phyloP scores from a whole-genome alignment of 2,329 filamentous ascomycete species.

The Verticillium nonalfalfae region DNA sequence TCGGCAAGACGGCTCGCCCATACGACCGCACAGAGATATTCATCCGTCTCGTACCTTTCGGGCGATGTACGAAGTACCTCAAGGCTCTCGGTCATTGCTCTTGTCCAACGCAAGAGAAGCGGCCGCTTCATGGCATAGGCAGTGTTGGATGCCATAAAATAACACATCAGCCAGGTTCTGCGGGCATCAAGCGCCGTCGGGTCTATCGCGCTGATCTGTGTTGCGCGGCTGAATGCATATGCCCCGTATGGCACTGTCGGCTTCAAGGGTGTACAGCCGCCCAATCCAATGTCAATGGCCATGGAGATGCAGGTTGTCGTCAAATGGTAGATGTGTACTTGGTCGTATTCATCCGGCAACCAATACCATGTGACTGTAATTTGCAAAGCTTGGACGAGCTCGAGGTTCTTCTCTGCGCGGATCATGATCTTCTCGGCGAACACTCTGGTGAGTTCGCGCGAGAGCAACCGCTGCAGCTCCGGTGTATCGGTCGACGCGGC shows the following conservation, averaged over 20 bases:
- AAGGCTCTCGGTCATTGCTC: constrained; percentile 54
- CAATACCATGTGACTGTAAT: constrained; percentile 77
- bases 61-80: constrained; percentile 46
- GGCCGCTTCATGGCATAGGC: constrained; percentile 56
- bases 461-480: constrained; percentile 51
- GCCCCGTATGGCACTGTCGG: constrained; percentile 4
- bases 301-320: constrained; percentile 74
- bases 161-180: constrained; percentile 52
- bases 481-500: constrained; percentile 55
- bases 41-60: constrained; percentile 48
- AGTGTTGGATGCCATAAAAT: constrained; percentile 51
- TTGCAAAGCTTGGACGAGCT: constrained; percentile 72
- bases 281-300: constrained; percentile 76
- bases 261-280: constrained; percentile 32
- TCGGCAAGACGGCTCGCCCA: constrained; percentile 58
- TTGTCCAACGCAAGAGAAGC: constrained; percentile 50
- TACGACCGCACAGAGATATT: constrained; percentile 50
- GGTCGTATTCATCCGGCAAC: constrained; percentile 76
- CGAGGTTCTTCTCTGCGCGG: constrained; percentile 73
- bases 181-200: constrained; percentile 47
- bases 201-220: constrained; percentile 28
- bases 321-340: constrained; percentile 84
- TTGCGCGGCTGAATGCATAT: constrained; percentile 16
- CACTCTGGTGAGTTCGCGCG: constrained; percentile 62
- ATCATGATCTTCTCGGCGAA: constrained; percentile 70